Base-by-base conservation (phyloP, 352 stramenopile species). In the Phytopythium aichiense region DNA sequence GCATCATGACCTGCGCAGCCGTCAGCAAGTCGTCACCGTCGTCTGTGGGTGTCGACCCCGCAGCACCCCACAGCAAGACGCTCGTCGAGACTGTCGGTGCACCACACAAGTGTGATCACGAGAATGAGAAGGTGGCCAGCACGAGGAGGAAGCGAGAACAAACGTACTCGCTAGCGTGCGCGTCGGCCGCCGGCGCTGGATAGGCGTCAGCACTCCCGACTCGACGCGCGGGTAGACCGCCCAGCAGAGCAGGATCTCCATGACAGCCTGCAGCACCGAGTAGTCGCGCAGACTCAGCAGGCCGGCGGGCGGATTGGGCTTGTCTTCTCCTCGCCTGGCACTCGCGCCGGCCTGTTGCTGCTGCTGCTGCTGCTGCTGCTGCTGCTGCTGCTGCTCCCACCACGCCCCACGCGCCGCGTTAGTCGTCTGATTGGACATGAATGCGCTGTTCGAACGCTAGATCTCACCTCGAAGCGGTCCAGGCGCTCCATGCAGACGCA, bases 281-380 rank as follows among this genome's bases (percentile, higher is more conserved):
- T 92, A 94, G 65, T 95, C 87, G 3, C 84, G 79, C 35, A 95
- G 68, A 74, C 87, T 95, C 31, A 95, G 68, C 46, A 95, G 69
- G 50, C 82, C 83, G 3, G 66, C 69, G 7, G 87, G 84, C 20
- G 84, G 84, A 42, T 69, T 72, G 7, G 77, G 77, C 40, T 59
- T 72, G 28, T 72, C 59, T 15, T 33, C 67, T 12, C n/a, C 11
- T 9, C 37, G 51, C 11, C 4, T 22, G 20, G 38, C 25, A 20
- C 46, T 13, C 5, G 15, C 13, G 30, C 52, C 6, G 20, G 33
- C 33, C 37, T 50, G 13, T 13, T 61, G 38, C 22, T 64, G 54
- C 33, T 58, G 35, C 23, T 66, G 31, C 22, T 65, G 51, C 15
- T 59, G 13, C 18, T 61, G 38, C 22, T 64, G 54, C 33, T 58